phyloP scores from a whole-genome alignment of 2,329 filamentous ascomycete genomes.

The Xylariales sp. region DNA sequence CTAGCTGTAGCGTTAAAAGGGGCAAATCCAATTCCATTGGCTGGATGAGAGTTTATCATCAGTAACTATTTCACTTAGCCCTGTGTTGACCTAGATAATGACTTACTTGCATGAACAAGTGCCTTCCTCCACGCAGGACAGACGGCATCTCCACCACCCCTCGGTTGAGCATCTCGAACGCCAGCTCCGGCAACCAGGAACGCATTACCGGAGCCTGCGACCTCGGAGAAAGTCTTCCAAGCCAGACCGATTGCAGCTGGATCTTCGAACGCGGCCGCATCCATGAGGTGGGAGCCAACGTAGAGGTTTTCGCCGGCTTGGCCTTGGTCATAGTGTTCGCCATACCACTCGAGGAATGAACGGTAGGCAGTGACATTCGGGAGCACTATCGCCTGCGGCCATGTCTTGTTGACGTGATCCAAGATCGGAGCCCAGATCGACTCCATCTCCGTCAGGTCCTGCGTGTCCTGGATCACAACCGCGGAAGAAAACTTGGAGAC shows the following conservation, averaged over 20 bases:
- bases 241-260: constrained; percentile 30
- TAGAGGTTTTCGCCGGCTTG: constrained; percentile 31
- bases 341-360: constrained; percentile 34
- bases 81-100: background rate
- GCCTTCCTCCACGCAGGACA: constrained; percentile 48
- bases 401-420: constrained; percentile 32
- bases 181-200: constrained; percentile 41
- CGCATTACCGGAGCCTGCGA: constrained; percentile 24
- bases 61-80: constrained; percentile 2
- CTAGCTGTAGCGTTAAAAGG: constrained; percentile 29
- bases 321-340: constrained; percentile 29
- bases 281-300: constrained; percentile 41
- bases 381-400: constrained; percentile 25
- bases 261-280: constrained; percentile 31
- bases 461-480: constrained; percentile 32
- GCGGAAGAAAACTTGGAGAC: constrained; percentile 29
- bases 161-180: constrained; percentile 36
- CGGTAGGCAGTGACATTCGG: constrained; percentile 21
- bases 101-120: constrained; percentile 36
- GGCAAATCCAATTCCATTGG: constrained; percentile 21
- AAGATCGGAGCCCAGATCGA: constrained; percentile 31
- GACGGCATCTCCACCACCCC: constrained; percentile 41
- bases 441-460: constrained; percentile 21
- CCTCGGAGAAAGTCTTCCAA: constrained; percentile 28
- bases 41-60: constrained; percentile 16